Evolutionary conservation across 306 rosid genomes (phyloP).

Genomic region (Pyrus betulifolia): DNA sequence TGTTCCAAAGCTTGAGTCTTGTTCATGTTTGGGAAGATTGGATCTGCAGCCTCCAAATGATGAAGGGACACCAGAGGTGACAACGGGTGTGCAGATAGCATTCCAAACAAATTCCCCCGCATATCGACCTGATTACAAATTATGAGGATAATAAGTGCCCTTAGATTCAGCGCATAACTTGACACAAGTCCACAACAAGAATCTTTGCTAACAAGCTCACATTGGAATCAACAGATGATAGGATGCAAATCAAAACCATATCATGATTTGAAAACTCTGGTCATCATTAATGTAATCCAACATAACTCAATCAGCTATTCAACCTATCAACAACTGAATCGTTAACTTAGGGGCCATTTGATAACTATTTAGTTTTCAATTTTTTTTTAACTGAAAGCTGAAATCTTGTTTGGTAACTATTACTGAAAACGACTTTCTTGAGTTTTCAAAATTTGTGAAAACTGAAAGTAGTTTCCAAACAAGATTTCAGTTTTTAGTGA

Average conservation of each 20-base stretch:
- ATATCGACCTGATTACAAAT: constrained; percentile 55
- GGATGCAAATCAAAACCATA: background rate
- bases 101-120: constrained; percentile 80
- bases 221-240: background rate
- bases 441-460: too few species aligned
- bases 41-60: constrained; percentile 72
- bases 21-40: constrained; percentile 63
- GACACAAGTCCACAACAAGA: background rate
- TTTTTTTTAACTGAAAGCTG: too few species aligned
- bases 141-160: background rate
- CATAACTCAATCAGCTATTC: background rate
- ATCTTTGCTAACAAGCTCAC: background rate
- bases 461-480: too few species aligned
- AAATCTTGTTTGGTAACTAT: too few species aligned
- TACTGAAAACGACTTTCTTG: too few species aligned
- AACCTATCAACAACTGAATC: background rate
- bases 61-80: constrained; percentile 82
- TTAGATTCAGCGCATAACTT: background rate
- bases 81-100: constrained; percentile 79
- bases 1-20: constrained; percentile 57
- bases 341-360: too few species aligned
- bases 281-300: background rate
- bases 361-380: too few species aligned
- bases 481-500: too few species aligned
- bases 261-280: background rate